phyloP scores from a whole-genome alignment of 257 asterid genomes.

The Thymus mandschuricus region DNA sequence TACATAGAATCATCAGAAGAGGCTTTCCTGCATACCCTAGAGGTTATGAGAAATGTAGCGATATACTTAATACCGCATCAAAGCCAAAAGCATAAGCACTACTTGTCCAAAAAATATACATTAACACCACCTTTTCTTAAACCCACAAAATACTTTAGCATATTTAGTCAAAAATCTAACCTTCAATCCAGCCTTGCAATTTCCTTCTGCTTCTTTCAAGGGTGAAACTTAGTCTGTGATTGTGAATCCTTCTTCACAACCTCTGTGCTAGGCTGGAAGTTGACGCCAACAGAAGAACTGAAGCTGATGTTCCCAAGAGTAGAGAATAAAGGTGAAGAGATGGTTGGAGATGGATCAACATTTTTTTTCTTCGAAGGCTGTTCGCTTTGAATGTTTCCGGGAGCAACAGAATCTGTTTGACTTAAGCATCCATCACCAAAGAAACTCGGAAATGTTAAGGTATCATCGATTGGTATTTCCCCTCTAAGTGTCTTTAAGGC shows the following conservation, averaged over 20 bases:
- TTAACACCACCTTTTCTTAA: slow-evolving; percentile 2
- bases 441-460: slow-evolving; percentile 31
- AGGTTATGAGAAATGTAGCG: slow-evolving; percentile 14
- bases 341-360: slow-evolving; percentile 27
- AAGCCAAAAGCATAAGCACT: slow-evolving; percentile 15
- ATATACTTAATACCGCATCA: neutral
- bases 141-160: slow-evolving; percentile 12
- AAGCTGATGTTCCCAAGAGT: slow-evolving; percentile 33
- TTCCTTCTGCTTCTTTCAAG: slow-evolving; percentile 26
- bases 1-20: neutral
- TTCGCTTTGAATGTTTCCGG: slow-evolving; percentile 38
- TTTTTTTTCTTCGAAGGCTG: slow-evolving; percentile 14
- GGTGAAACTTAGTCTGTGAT: slow-evolving; percentile 40
- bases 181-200: neutral
- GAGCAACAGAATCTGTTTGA: slow-evolving; percentile 20
- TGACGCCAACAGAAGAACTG: slow-evolving; percentile 34
- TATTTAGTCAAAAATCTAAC: slow-evolving; percentile 12
- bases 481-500: slow-evolving; percentile 51
- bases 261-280: slow-evolving; percentile 38
- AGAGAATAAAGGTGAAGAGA: slow-evolving; percentile 32
- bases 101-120: slow-evolving; percentile 28
- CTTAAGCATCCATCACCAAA: slow-evolving; percentile 24
- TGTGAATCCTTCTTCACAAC: slow-evolving; percentile 42
- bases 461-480: slow-evolving; percentile 37
- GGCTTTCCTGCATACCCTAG: neutral